Conservation (phyloP, 148 eudicot species). For the Bassia scoparia region DNA sequence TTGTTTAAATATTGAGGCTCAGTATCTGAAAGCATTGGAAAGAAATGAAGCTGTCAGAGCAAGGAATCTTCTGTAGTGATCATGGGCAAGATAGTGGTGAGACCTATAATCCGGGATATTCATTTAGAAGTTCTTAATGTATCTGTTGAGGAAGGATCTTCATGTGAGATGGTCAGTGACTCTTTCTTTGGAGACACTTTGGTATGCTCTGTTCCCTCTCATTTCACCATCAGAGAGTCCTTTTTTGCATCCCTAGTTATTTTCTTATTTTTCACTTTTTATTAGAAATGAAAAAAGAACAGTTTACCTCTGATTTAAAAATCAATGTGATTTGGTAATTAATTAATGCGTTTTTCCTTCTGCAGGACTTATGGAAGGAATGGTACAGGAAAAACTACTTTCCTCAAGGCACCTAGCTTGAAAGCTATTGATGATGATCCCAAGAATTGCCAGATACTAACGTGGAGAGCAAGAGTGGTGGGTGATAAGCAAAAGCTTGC, state of each 20-base stretch:
- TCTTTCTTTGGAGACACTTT: slow-evolving; percentile 83
- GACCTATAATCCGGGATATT: slow-evolving; percentile 72
- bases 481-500: slow-evolving; percentile 92
- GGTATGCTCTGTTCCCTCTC: slow-evolving; percentile 37
- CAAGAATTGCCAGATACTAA: slow-evolving; percentile 86
- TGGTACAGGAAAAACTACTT: slow-evolving; percentile 99
- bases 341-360: slow-evolving; percentile 2
- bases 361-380: slow-evolving; percentile 94
- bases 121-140: slow-evolving; percentile 87
- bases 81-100: slow-evolving; percentile 64
- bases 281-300: no score
- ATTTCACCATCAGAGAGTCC: neutral
- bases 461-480: slow-evolving; percentile 95
- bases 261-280: no score
- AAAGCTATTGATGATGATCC: slow-evolving; percentile 98
- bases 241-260: no score
- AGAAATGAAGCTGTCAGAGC: slow-evolving; percentile 95
- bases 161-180: slow-evolving; percentile 81
- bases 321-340: neutral
- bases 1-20: slow-evolving; percentile 45
- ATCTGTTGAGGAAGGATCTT: slow-evolving; percentile 95
- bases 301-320: no score
- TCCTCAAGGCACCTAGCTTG: slow-evolving; percentile 94
- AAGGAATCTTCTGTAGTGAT: slow-evolving; percentile 81
- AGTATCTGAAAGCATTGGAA: slow-evolving; percentile 74